Conservation (phyloP, 2,329 filamentous ascomycete genomes). For the Phyllosticta citriasiana region DNA sequence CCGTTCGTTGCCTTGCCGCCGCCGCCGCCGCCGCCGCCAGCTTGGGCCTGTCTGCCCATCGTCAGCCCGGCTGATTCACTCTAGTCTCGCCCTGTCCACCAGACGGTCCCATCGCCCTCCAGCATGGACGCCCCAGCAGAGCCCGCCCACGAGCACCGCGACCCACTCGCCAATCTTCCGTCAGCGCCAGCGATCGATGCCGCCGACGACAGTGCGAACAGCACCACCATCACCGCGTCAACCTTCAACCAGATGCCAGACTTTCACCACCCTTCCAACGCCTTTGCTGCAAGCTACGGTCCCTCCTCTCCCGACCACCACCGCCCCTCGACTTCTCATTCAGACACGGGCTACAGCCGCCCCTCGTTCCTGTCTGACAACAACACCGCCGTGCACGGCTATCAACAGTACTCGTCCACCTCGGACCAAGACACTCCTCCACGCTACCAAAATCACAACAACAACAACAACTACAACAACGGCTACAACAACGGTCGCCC, state of each 20-base stretch:
- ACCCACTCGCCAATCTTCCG: constrained; percentile 10
- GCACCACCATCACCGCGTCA: constrained; percentile 36
- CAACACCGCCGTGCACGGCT: constrained; percentile 18
- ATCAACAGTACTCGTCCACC: constrained; percentile 34
- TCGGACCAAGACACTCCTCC: constrained; percentile 38
- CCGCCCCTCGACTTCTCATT: constrained; percentile 45
- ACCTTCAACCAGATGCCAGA: constrained; percentile 29
- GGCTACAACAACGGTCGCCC: constrained; percentile 19
- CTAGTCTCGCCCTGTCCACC: constrained; percentile 3
- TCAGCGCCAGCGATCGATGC: constrained; percentile 28
- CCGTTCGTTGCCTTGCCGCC: neutral
- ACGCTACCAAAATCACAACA: constrained; percentile 10
- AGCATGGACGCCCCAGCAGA: constrained; percentile 11
- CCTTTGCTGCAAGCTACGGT: constrained; percentile 34
- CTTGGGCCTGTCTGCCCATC: neutral
- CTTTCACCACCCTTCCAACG: constrained; percentile 16
- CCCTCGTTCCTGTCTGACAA: constrained; percentile 27
- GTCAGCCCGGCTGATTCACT: neutral
- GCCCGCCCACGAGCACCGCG: constrained; percentile 7
- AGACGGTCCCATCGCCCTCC: constrained; percentile 4
- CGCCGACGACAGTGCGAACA: constrained; percentile 38
- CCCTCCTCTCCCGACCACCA: constrained; percentile 22
- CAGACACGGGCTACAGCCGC: constrained; percentile 38
- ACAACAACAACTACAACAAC: constrained; percentile 4
- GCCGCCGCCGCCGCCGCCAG: neutral